These are phyloP conservation scores for Xylariomycetidae sp. DNA, from an alignment of 2,329 filamentous ascomycete genomes.

Conservation along the genomic window DNA sequence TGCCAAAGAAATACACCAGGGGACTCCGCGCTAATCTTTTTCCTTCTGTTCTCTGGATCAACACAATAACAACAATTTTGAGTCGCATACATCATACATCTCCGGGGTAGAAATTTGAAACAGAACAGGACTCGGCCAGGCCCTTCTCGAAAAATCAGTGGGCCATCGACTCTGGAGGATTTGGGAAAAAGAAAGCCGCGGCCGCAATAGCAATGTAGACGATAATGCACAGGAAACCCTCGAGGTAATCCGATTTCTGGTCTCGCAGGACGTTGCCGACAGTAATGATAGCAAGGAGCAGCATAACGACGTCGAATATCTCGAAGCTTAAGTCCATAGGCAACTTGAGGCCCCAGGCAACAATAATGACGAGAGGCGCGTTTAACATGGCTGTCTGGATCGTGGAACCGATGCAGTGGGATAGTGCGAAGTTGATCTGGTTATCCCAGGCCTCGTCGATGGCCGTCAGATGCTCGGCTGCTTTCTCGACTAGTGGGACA, in stretches of 20 bases:
- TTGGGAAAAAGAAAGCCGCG: conserved; percentile 53
- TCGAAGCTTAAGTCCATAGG: conserved; percentile 80
- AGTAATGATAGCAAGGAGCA: conserved; percentile 79
- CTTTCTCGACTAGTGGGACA: conserved; percentile 78
- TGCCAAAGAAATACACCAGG: no score
- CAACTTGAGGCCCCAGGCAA: conserved; percentile 72
- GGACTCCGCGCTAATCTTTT: no score
- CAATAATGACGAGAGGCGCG: conserved; percentile 74
- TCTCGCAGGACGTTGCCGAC: conserved; percentile 86
- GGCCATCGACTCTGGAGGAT: conserved; percentile 60
- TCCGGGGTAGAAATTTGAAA: no score
- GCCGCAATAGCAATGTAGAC: conserved; percentile 58
- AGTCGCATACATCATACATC: no score
- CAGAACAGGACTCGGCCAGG: no score
- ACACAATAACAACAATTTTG: no score
- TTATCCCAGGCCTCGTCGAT: conserved; percentile 82
- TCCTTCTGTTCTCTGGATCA: no score
- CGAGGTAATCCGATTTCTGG: conserved; percentile 85
- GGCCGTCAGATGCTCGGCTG: conserved; percentile 78
- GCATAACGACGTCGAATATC: conserved; percentile 75
- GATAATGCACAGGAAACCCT: conserved; percentile 75
- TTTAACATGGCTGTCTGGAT: conserved; percentile 90
- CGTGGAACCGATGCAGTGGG: conserved; percentile 80
- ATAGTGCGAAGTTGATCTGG: conserved; percentile 79
- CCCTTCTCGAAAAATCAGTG: no score